Evolutionary conservation across 495 filamentous ascomycete species (phyloP).

Genomic region (Aspergillus coremiiformis): DNA sequence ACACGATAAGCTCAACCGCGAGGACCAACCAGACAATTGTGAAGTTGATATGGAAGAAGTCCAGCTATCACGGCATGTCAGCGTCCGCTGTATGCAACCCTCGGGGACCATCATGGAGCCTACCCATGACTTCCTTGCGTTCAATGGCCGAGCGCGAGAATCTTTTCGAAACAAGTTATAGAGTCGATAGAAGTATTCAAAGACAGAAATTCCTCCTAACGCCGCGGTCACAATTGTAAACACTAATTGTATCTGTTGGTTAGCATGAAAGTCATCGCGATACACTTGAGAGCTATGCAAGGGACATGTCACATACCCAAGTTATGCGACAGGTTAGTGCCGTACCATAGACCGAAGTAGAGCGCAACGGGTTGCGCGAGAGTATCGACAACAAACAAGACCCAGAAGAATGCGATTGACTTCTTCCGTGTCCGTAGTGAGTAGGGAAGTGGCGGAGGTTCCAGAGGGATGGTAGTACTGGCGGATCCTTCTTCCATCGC

Average conservation of each 20-base stretch:
- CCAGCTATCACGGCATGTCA: conserved; percentile 32
- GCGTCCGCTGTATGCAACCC: conserved; percentile 3
- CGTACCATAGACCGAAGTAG: conserved; percentile 52
- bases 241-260: conserved; percentile 26
- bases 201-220: conserved; percentile 51
- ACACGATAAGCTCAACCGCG: conserved; percentile 49
- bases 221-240: conserved; percentile 52
- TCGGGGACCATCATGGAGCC: conserved; percentile 1
- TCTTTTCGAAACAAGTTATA: conserved; percentile 39
- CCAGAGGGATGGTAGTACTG: conserved; percentile 12
- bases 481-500: conserved; percentile 33
- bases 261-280: background rate
- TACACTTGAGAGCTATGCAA: background rate
- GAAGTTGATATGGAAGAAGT: conserved; percentile 59
- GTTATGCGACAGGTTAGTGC: conserved; percentile 47
- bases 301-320: conserved; percentile 31
- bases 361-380: conserved; percentile 48
- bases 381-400: conserved; percentile 47
- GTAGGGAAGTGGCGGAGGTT: conserved; percentile 51
- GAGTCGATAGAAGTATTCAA: conserved; percentile 49
- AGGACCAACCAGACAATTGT: conserved; percentile 45
- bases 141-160: conserved; percentile 47
- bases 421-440: conserved; percentile 46
- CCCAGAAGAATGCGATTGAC: conserved; percentile 53
- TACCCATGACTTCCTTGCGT: conserved; percentile 45